Conservation (phyloP, 495 filamentous ascomycete genomes). For the Schizothecium vesticola region DNA sequence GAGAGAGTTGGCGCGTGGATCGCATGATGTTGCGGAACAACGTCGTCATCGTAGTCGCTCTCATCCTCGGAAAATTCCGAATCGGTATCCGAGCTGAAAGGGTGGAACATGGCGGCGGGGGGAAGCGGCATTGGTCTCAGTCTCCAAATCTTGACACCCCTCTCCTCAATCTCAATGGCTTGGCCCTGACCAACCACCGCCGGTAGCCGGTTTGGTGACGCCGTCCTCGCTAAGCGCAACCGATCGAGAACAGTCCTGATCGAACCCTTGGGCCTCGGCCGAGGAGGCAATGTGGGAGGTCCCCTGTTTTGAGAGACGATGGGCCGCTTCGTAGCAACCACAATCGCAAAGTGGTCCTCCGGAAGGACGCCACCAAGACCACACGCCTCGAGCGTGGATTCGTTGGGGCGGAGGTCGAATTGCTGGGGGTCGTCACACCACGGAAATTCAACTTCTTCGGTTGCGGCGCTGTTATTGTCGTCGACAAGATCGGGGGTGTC, state of each 20-base stretch:
- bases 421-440: conserved; percentile 32
- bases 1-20: conserved; percentile 22
- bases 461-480: conserved; percentile 21
- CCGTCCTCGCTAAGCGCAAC: conserved; percentile 34
- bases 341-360: conserved; percentile 60
- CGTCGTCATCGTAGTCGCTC: conserved; percentile 26
- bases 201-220: conserved; percentile 23
- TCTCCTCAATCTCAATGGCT: conserved; percentile 33
- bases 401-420: conserved; percentile 31
- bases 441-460: conserved; percentile 30
- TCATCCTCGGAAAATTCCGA: conserved; percentile 29
- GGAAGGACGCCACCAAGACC: conserved; percentile 61
- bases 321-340: conserved; percentile 47
- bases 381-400: conserved; percentile 54
- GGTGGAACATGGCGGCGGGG: conserved; percentile 37
- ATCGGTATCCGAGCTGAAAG: conserved; percentile 28
- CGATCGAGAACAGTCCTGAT: conserved; percentile 33
- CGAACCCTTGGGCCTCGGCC: conserved; percentile 19
- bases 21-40: neutral
- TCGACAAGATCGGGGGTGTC: conserved; percentile 20
- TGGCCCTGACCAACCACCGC: neutral
- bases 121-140: conserved; percentile 41
- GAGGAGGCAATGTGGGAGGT: neutral
- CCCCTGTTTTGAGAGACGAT: conserved; percentile 11
- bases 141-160: conserved; percentile 22